Conservation (phyloP, 495 filamentous ascomycete genomes). For the Penicillium diatomitis region DNA sequence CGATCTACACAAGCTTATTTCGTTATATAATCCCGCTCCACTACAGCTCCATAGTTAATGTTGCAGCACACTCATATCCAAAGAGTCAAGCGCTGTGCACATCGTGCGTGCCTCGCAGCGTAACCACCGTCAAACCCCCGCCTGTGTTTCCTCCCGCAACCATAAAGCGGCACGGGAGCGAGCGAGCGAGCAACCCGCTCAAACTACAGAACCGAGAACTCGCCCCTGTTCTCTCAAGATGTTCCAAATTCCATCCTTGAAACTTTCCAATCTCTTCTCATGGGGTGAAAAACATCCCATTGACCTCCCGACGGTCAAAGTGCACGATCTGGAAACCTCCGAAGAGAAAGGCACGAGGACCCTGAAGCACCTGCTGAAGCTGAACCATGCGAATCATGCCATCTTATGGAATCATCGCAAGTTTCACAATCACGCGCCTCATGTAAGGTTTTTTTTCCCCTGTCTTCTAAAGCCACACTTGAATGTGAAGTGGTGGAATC, state of each 20-base stretch:
- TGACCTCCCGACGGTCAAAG: constrained; percentile 57
- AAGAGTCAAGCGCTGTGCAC: too few relatives aligned
- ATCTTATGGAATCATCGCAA: constrained; percentile 67
- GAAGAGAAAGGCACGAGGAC: constrained; percentile 71
- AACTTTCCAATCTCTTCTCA: constrained; percentile 11
- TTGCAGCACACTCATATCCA: too few relatives aligned
- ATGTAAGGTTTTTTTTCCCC: constrained; percentile 42
- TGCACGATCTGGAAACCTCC: constrained; percentile 69
- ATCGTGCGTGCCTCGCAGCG: too few relatives aligned
- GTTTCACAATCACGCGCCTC: constrained; percentile 83
- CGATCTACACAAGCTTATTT: constrained; percentile 1
- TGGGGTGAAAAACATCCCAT: constrained; percentile 33
- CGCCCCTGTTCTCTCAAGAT: constrained; percentile 3
- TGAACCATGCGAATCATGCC: constrained; percentile 85
- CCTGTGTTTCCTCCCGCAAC: too few relatives aligned
- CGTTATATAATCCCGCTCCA: too few relatives aligned
- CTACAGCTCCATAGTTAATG: too few relatives aligned
- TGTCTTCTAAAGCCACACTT: too few relatives aligned
- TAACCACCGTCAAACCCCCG: too few relatives aligned
- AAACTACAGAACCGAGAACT: too few relatives aligned
- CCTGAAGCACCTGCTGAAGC: constrained; percentile 78
- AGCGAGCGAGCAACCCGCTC: too few relatives aligned
- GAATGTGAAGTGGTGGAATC: too few relatives aligned
- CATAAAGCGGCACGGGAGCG: too few relatives aligned
- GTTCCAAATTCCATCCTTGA: constrained; percentile 22